A percentile compares a stretch with the other conserved stretches of the same genome.
Conservation (phyloP, 768 basidiomycete species). For the Russula dissimulans region DNA sequence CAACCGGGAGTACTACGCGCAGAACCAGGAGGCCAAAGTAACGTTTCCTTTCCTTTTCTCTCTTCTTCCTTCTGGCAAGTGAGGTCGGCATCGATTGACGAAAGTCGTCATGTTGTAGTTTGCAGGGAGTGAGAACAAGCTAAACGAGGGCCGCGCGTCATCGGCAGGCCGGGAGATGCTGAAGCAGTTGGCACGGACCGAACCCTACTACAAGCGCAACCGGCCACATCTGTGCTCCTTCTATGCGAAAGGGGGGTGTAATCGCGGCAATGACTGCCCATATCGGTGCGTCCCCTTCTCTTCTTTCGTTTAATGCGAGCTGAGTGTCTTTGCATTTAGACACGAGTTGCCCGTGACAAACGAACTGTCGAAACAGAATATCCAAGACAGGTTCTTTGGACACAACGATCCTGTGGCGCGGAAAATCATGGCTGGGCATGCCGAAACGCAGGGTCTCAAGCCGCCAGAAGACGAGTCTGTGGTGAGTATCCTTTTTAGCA, state of each 20-base stretch:
- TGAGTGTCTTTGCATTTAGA: slow-evolving; percentile 29
- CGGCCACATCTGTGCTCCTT: slow-evolving; percentile 91
- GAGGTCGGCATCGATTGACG: too few relatives aligned
- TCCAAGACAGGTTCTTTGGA: slow-evolving; percentile 92
- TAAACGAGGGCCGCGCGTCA: slow-evolving; percentile 51
- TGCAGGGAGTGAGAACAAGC: slow-evolving; percentile 56
- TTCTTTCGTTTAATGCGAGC: not conserved
- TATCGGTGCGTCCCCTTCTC: slow-evolving; percentile 44
- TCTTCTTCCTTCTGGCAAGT: not conserved
- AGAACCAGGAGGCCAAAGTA: slow-evolving; percentile 83
- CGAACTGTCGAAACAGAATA: slow-evolving; percentile 82
- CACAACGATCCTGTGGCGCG: slow-evolving; percentile 88
- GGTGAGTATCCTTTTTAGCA: slow-evolving; percentile 39
- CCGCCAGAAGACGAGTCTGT: slow-evolving; percentile 84
- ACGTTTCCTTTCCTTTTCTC: slow-evolving; percentile 2
- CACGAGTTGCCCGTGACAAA: slow-evolving; percentile 85
- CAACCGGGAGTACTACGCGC: slow-evolving; percentile 91
- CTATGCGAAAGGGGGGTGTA: slow-evolving; percentile 93
- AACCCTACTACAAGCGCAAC: slow-evolving; percentile 97
- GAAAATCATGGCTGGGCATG: slow-evolving; percentile 77
- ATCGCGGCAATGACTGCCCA: slow-evolving; percentile 84
- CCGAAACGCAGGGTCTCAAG: slow-evolving; percentile 72
- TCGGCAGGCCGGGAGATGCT: slow-evolving; percentile 94
- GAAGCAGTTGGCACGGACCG: slow-evolving; percentile 87
- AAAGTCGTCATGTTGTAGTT: slow-evolving; percentile 36